A percentile compares a stretch with the other conserved stretches of the same genome.
Conservation (phyloP, 768 basidiomycete genomes). For the Steccherinum ochraceum region DNA sequence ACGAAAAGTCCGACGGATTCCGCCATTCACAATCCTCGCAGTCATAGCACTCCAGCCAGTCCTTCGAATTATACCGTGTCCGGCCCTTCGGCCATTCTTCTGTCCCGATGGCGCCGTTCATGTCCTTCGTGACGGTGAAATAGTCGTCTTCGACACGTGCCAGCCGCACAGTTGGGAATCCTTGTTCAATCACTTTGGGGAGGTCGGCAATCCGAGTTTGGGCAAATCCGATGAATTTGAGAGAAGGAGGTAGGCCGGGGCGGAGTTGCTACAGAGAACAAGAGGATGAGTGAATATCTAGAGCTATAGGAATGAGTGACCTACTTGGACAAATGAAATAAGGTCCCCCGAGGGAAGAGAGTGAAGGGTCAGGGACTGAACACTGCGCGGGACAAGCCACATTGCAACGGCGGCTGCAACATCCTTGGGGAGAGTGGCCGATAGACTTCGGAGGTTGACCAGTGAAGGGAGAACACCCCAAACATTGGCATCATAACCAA, state of each 20-base stretch:
- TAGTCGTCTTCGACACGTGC: conserved; percentile 47
- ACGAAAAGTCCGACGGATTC: conserved; percentile 21
- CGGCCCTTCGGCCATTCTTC: conserved; percentile 54
- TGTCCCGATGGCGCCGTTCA: conserved; percentile 32
- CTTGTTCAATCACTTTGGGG: conserved; percentile 43
- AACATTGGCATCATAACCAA: conserved; percentile 63
- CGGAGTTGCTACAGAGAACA: conserved; percentile 47
- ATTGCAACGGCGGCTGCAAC: conserved; percentile 56
- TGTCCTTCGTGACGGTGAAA: conserved; percentile 40
- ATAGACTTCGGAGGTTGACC: conserved; percentile 42
- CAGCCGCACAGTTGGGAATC: conserved; percentile 57
- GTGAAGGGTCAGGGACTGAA: conserved; percentile 23
- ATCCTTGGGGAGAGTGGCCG: conserved; percentile 59
- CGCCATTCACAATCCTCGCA: conserved; percentile 48
- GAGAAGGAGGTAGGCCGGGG: conserved; percentile 43
- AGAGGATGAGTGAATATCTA: not conserved
- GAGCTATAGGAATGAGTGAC: conserved; percentile 1
- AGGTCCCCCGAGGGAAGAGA: conserved; percentile 18
- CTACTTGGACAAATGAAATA: conserved; percentile 22
- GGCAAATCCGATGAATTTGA: conserved; percentile 52
- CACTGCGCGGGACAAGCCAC: conserved; percentile 53
- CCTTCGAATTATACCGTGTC: conserved; percentile 42
- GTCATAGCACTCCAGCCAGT: conserved; percentile 62
- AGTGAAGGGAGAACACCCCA: conserved; percentile 69
- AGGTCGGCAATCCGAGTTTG: conserved; percentile 37